Evolutionary conservation across 768 basidiomycete species (phyloP).

Genomic region (Lyophyllum decastes): DNA sequence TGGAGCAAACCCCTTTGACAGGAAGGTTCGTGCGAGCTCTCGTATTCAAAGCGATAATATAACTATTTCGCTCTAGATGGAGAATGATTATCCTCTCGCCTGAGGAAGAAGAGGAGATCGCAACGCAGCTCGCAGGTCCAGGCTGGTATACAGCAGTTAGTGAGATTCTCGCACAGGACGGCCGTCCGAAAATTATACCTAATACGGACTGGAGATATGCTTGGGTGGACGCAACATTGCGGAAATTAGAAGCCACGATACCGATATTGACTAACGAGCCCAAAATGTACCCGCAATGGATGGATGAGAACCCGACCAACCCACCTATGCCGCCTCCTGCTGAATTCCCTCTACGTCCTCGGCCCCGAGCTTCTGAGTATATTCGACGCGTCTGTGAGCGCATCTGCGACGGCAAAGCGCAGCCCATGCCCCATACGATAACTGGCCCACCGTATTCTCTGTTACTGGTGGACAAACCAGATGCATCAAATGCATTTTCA

Average conservation of each 20-base stretch:
- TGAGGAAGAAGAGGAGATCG: slow-evolving; percentile 89
- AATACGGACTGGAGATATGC: slow-evolving; percentile 84
- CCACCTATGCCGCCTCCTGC: slow-evolving; percentile 80
- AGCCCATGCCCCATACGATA: slow-evolving; percentile 53
- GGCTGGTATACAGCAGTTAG: slow-evolving; percentile 88
- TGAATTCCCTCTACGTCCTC: slow-evolving; percentile 77
- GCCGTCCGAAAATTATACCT: slow-evolving; percentile 64
- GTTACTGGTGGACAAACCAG: slow-evolving; percentile 84
- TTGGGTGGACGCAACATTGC: slow-evolving; percentile 84
- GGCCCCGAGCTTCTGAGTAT: slow-evolving; percentile 75
- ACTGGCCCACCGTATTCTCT: slow-evolving; percentile 89
- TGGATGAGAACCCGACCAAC: slow-evolving; percentile 45
- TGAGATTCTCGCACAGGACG: slow-evolving; percentile 72
- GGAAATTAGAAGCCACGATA: slow-evolving; percentile 74
- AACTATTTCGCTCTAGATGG: slow-evolving; percentile 53
- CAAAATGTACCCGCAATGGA: slow-evolving; percentile 59
- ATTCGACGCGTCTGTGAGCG: slow-evolving; percentile 59
- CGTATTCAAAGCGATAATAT: neutral
- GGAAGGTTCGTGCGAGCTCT: slow-evolving; percentile 58
- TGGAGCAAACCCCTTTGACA: slow-evolving; percentile 82
- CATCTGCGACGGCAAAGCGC: slow-evolving; percentile 38
- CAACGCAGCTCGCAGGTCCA: slow-evolving; percentile 75
- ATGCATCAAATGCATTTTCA: slow-evolving; percentile 87
- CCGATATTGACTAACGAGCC: slow-evolving; percentile 65
- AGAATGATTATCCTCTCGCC: slow-evolving; percentile 88